A percentile compares a stretch with the other conserved stretches of the same genome.
Conservation (phyloP, 495 filamentous ascomycete genomes). For the Penicillium paradoxum region DNA sequence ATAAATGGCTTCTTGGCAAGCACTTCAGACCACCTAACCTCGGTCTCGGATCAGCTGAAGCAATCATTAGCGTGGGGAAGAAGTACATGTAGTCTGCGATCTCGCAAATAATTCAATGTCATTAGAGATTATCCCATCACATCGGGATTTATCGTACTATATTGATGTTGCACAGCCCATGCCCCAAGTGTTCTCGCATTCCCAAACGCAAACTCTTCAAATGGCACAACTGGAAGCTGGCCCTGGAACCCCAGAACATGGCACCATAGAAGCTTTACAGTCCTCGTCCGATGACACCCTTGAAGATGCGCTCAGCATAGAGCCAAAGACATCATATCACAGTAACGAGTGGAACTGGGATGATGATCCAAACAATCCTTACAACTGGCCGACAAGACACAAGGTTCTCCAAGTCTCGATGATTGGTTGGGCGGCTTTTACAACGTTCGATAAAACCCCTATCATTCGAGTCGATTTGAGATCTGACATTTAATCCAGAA, state of each 20-base stretch:
- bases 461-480: background rate
- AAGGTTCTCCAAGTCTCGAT: constrained; percentile 18
- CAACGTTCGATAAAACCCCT: constrained; percentile 10
- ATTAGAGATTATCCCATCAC: background rate
- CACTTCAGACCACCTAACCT: background rate
- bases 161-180: too few species aligned
- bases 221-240: background rate
- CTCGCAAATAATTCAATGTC: background rate
- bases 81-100: background rate
- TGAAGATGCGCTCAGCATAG: background rate
- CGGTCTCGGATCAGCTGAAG: background rate
- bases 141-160: too few species aligned
- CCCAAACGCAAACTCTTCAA: background rate
- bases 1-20: background rate
- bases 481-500: constrained; percentile 27
- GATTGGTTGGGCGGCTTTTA: constrained; percentile 19
- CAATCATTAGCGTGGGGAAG: background rate
- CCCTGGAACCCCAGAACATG: background rate
- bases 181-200: background rate
- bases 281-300: background rate
- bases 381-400: constrained; percentile 18
- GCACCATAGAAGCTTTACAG: background rate
- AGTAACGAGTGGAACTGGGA: constrained; percentile 12
- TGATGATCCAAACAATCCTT: constrained; percentile 20
- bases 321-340: background rate